phyloP scores from a whole-genome alignment of 2,329 filamentous ascomycete genomes.

The Coniochaeta prunicola region DNA sequence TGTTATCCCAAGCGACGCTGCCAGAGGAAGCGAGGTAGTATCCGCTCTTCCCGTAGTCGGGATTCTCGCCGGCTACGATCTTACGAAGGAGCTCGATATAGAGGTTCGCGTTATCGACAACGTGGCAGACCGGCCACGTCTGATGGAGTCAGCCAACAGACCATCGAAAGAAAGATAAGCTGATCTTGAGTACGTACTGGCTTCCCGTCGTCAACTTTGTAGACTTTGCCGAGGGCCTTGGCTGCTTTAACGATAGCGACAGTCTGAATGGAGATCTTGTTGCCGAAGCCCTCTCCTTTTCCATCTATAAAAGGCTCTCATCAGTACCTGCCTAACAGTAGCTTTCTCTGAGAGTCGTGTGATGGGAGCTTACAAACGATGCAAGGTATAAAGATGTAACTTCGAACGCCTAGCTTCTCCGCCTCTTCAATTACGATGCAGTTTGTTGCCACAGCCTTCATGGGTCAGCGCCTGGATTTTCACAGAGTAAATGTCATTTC shows the following conservation, averaged over 20 bases:
- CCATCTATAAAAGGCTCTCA: conserved; percentile 27
- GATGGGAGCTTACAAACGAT: conserved; percentile 34
- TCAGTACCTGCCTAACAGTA: background rate
- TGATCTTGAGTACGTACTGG: conserved; percentile 20
- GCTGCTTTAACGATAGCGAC: conserved; percentile 39
- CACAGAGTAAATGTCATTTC: background rate
- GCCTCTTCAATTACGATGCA: conserved; percentile 33
- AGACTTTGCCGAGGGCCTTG: conserved; percentile 28
- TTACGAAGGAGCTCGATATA: conserved; percentile 36
- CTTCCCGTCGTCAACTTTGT: conserved; percentile 29
- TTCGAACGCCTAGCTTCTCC: conserved; percentile 32
- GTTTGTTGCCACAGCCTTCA: conserved; percentile 32
- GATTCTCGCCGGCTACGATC: conserved; percentile 31
- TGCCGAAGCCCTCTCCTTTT: conserved; percentile 40
- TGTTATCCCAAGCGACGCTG: conserved; percentile 39
- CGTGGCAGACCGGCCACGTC: conserved; percentile 46
- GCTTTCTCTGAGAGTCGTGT: conserved; percentile 3
- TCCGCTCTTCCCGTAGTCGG: conserved; percentile 32
- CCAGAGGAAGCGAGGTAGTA: conserved; percentile 45
- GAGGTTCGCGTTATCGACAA: conserved; percentile 36
- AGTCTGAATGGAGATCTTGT: conserved; percentile 43
- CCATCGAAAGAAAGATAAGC: conserved; percentile 2
- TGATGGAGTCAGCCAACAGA: conserved; percentile 10
- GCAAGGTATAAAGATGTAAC: conserved; percentile 46
- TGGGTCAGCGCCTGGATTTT: too few relatives aligned